Evolutionary conservation across 2,329 filamentous ascomycete species (phyloP), one percentile per base, ranked within the genome.

Genomic region (Colletotrichum spinosum): DNA sequence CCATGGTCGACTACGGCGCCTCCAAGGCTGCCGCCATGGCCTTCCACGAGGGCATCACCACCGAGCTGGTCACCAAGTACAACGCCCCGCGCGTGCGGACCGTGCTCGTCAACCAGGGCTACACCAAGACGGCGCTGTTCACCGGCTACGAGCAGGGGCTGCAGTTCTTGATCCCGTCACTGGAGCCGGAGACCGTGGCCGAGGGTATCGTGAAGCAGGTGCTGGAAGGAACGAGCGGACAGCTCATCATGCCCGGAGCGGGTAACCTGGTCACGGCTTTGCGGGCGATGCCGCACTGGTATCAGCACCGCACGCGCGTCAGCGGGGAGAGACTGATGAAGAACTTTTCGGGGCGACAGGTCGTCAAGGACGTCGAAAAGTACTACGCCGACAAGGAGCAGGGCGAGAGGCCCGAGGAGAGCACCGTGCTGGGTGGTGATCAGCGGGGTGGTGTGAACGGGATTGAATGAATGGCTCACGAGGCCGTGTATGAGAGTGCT

Each of bases 21-120:
- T 86, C 84, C 68, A 93, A 93, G 77, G 85, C 90, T 1, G 90
- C 88, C 0, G 85, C 88, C 1, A 74, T 91, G 25, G 79, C 86
- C 3, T 90, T 93, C 75, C 90, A 93, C 72, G 90, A 93, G 73
- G 90, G 85, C 0, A 76, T 91, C 3, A 78, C 83, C 1, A 80
- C 83, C 2, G 88, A 91, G 75, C 76, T 91, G 53, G 77, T 77
- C 42, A 86, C 84, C 6, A 77, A 83, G 38, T 91, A 92, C 74
- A 82, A 86, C 33, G 90, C 90, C 1, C 85, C 84, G 1, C 83
- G 82, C 62, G 86, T 93, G 35, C 83, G 90, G 54, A 92, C 90
- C 5, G 83, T 92, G n/a, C 71, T 89, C 8, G 84, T 92, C 53
- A 88, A 87, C 68, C 90, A 87, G 70, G 86, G 83, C 50, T 90